These are phyloP conservation scores for Coemansia sp. DNA, from an alignment of 192 early-diverging fungal species.

Conservation along the genomic window DNA sequence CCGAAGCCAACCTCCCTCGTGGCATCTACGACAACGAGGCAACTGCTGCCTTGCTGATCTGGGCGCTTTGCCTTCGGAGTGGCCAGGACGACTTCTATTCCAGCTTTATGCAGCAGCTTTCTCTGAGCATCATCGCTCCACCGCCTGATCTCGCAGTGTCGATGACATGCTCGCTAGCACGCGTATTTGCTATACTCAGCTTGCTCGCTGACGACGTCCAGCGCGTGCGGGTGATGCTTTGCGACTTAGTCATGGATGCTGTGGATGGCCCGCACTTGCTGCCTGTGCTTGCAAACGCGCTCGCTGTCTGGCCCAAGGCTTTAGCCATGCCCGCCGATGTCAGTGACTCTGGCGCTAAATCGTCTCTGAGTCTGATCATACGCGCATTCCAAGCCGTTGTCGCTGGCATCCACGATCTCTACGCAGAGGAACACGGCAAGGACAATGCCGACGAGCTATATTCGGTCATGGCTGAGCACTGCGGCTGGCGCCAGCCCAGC, in stretches of 20 bases:
- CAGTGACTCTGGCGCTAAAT: background rate
- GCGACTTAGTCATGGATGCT: constrained; percentile 54
- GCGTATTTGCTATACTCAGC: constrained; percentile 45
- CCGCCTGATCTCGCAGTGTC: constrained; percentile 11
- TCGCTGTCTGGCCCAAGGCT: constrained; percentile 41
- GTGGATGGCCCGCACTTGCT: constrained; percentile 46
- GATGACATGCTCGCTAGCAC: constrained; percentile 36
- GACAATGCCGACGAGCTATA: constrained; percentile 46
- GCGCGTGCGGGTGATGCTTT: constrained; percentile 38
- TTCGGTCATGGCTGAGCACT: constrained; percentile 44
- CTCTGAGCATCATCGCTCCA: constrained; percentile 31
- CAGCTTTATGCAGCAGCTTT: constrained; percentile 31
- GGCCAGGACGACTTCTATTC: constrained; percentile 25
- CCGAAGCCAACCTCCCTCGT: background rate
- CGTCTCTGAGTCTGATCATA: constrained; percentile 32
- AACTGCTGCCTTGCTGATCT: constrained; percentile 18
- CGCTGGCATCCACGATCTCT: constrained; percentile 50
- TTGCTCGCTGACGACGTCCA: constrained; percentile 40
- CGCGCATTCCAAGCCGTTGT: constrained; percentile 50
- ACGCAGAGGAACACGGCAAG: constrained; percentile 36
- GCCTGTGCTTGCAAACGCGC: constrained; percentile 40
- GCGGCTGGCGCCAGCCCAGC: constrained; percentile 42
- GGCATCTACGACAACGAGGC: constrained; percentile 38
- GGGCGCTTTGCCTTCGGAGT: constrained; percentile 37
- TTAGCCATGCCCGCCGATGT: constrained; percentile 19